Evolutionary conservation across 2,329 filamentous ascomycete genomes (phyloP), one percentile per base, ranked within the genome.

Genomic region (Pseudopyricularia cyperi): DNA sequence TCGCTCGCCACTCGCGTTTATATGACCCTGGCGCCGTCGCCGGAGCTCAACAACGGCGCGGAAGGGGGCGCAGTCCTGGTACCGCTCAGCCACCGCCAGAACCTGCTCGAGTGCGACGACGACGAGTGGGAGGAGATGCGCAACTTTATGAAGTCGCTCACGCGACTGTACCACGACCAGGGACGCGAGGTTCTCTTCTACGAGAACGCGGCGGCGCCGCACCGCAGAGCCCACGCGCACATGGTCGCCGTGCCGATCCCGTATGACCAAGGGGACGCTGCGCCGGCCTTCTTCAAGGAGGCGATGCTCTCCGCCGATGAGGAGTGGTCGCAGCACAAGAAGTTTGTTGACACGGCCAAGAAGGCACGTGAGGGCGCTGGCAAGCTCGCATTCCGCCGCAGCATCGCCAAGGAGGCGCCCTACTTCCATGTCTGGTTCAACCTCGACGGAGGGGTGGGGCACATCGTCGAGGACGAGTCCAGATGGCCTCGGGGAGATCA

Each of bases 51-150:
- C 0, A 86, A 80, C 0, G 63, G 64, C n/a, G 58, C 62, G 58
- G 77, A 87, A 49, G 88, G 88, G 46, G 85, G 89, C 48, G 87
- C 90, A 7, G 83, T 93, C 53, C 93, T 98, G 55, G 89, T 90
- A 3, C 93, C 93, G 6, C 81, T 93, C 22, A 80, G 89, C 59
- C 93, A 98, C 65, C 83, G 84, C 51, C 82, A 76, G 24, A 98
- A 97, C 65, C 79, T 98, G 0, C 73, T 98, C n/a, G 91, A 96
- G 66, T 98, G 93, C 66, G 91, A 97, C 66, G 91, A 98, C 62
- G 93, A 98, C 63, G 93, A 98, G 65, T 98, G 94, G 94, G 93
- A 98, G 64, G 93, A 98, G 68, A 84, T 98, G 6, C 86, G 93
- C 59, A 98, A 98, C 66, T 98, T 98, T 64, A 97, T 97, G 91